Conservation (phyloP, 1,284 basidiomycete genomes). For the Anthracocystis walkeri region DNA sequence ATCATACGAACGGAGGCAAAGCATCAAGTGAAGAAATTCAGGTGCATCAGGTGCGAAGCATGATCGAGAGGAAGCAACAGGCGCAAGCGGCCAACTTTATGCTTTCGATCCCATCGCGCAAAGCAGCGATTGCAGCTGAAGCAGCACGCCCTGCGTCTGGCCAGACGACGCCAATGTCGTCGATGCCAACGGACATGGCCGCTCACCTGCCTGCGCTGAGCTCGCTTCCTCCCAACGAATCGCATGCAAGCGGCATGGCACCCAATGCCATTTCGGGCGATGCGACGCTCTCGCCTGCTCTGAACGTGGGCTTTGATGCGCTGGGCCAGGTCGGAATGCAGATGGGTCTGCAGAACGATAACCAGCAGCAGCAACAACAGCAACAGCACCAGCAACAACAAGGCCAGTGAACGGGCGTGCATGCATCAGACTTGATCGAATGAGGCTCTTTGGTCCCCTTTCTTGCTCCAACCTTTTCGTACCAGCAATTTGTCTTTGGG, state of each 20-base stretch:
- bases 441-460: no score
- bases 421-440: background rate
- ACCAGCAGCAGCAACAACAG: constrained; percentile 6
- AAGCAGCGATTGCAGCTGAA: constrained; percentile 41
- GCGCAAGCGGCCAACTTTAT: constrained; percentile 58
- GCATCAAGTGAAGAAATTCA: constrained; percentile 43
- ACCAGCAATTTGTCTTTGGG: background rate
- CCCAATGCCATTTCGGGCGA: constrained; percentile 22
- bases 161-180: constrained; percentile 57
- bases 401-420: background rate
- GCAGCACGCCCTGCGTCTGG: constrained; percentile 38
- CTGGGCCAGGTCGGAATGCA: constrained; percentile 30
- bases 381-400: constrained; percentile 18
- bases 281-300: constrained; percentile 31
- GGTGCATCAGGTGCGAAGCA: constrained; percentile 50
- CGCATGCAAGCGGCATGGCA: constrained; percentile 31
- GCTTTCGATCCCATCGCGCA: constrained; percentile 56
- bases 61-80: constrained; percentile 60
- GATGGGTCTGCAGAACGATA: constrained; percentile 21
- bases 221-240: constrained; percentile 35
- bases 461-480: no score
- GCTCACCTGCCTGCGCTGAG: constrained; percentile 49
- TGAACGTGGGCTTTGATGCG: constrained; percentile 35
- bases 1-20: constrained; percentile 27
- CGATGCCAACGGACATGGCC: constrained; percentile 56